Percentiles rank a stretch among this genome's conserved stretches.
These are phyloP conservation scores for Cercospora sp. DNA, from an alignment of 2,329 filamentous ascomycete species.

Conservation along the genomic window DNA sequence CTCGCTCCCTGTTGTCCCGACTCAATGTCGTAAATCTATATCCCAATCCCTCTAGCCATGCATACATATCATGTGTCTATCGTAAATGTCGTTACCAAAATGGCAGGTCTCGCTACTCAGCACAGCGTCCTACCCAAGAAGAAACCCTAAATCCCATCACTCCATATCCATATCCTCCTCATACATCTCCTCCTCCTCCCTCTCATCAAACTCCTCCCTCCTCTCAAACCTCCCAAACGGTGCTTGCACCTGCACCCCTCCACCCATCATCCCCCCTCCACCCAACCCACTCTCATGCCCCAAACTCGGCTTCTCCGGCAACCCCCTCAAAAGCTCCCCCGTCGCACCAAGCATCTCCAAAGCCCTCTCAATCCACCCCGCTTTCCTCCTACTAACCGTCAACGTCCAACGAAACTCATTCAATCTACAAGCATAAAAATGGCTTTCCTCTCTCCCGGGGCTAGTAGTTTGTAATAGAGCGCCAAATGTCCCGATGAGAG, in stretches of 20 bases:
- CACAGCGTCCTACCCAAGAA: background rate
- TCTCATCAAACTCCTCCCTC: background rate
- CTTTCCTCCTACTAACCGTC: constrained; percentile 76
- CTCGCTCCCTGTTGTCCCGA: background rate
- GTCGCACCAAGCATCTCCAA: constrained; percentile 49
- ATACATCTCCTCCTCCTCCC: background rate
- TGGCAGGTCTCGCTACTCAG: background rate
- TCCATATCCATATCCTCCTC: background rate
- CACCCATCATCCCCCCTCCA: background rate
- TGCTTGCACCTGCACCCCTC: background rate
- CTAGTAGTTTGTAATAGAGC: constrained; percentile 85
- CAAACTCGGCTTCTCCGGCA: constrained; percentile 46
- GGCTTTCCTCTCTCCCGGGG: constrained; percentile 83
- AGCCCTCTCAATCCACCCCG: constrained; percentile 51
- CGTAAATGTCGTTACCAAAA: background rate
- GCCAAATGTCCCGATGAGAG: constrained; percentile 90
- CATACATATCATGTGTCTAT: background rate
- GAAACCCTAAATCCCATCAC: background rate
- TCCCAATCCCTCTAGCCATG: background rate
- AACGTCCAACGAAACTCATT: constrained; percentile 94
- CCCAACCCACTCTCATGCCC: background rate
- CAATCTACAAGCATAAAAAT: constrained; percentile 84
- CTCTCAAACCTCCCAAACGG: background rate
- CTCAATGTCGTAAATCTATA: background rate
- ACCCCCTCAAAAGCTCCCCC: constrained; percentile 46